Percentiles rank a stretch among this genome's conserved stretches.
These are phyloP conservation scores for Malassezia brasiliensis DNA, from an alignment of 1,284 basidiomycete genomes.

Conservation along the genomic window DNA sequence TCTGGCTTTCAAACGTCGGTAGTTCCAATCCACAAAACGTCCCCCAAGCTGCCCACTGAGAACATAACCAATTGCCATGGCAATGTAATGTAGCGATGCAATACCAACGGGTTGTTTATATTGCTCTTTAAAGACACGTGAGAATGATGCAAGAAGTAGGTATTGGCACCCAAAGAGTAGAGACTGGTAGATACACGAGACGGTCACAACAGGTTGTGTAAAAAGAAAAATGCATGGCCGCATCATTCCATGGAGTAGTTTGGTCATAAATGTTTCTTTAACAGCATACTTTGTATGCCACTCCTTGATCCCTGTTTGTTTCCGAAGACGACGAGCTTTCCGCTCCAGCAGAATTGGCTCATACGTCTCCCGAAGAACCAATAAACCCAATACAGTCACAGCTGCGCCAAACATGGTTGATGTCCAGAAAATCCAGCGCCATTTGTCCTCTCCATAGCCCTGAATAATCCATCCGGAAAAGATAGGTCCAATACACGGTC, in stretches of 20 bases:
- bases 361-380: slow-evolving; percentile 46
- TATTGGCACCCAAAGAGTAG: slow-evolving; percentile 49
- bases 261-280: slow-evolving; percentile 42
- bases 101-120: slow-evolving; percentile 53
- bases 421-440: slow-evolving; percentile 31
- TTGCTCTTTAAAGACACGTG: slow-evolving; percentile 55
- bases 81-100: slow-evolving; percentile 59
- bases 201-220: slow-evolving; percentile 53
- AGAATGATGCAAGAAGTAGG: slow-evolving; percentile 60
- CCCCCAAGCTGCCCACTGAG: slow-evolving; percentile 56
- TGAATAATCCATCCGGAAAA: slow-evolving; percentile 30
- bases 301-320: slow-evolving; percentile 45
- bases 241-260: slow-evolving; percentile 47
- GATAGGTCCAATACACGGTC: slow-evolving; percentile 28
- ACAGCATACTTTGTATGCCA: slow-evolving; percentile 31
- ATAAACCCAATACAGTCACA: slow-evolving; percentile 26
- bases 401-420: slow-evolving; percentile 26
- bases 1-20: slow-evolving; percentile 53
- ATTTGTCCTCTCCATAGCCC: slow-evolving; percentile 15
- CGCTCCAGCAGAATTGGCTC: slow-evolving; percentile 39
- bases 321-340: slow-evolving; percentile 51
- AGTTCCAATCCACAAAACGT: slow-evolving; percentile 55
- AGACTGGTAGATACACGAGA: slow-evolving; percentile 53
- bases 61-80: slow-evolving; percentile 50
- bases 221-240: slow-evolving; percentile 53